Evolutionary conservation across 1,139 yeast species (phyloP), one percentile per base, ranked within the genome.

Genomic region (Debaryomyces sp.): DNA sequence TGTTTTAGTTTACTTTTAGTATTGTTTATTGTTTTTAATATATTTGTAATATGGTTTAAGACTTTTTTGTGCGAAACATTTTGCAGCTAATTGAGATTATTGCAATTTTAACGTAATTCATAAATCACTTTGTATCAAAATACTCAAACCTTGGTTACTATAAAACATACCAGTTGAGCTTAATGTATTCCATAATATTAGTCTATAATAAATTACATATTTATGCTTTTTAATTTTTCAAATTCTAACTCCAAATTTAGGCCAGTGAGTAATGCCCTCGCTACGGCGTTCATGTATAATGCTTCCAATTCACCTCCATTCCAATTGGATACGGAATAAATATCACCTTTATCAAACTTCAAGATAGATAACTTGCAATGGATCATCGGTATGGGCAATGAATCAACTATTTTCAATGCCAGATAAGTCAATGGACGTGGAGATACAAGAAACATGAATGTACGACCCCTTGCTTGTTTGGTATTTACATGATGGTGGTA

Each of bases 361-460:
- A 60, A 60, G 18, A 73, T 71, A 1, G 71, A 62, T 29, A 82
- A 64, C 45, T 77, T 75, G 6, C 78, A 65, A 58, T 77, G 85
- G 2, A 84, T 67, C 49, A 87, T 61, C 1, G 94, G 91, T 42
- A 83, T 67, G 13, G 67, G 63, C n/a, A 81, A 61, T 12, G 70
- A 68, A 51, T 85, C 82, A 54, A 87, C 73, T 47, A 84, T 82
- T 6, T 70, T 67, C 34, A 78, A 66, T 0, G 87, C 91, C 50
- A 84, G 87, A 34, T 72, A 62, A 0, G 95, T 85, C 43, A 86
- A 70, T 1, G 78, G 72, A 13, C 78, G 75, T 1, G 94, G 89
- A 0, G 89, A 78, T 10, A 85, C 81, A 55, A 76, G 59, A 30
- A 76, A 61, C 68, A 75, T 61, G 38, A 69, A 66, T 17, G 62